Evolutionary conservation across 2,329 filamentous ascomycete genomes (phyloP).

Genomic region (Aspergillus ruber): DNA sequence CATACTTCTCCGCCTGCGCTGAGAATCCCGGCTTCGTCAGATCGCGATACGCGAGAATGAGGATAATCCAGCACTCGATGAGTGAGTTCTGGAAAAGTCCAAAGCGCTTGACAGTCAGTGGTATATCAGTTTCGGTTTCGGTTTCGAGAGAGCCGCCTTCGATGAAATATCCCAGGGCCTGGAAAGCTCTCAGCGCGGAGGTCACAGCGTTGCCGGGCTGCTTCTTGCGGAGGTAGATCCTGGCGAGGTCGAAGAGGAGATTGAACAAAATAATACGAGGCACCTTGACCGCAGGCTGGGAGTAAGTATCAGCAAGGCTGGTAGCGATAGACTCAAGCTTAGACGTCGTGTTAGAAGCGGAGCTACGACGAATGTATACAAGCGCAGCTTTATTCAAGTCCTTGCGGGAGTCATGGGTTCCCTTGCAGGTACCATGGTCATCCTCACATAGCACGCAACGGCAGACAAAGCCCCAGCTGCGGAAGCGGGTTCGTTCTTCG

Average conservation of each 20-base stretch:
- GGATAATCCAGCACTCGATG: constrained; percentile 23
- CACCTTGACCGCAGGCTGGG: constrained; percentile 14
- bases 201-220: constrained; percentile 11
- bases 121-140: background rate
- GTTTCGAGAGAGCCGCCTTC: constrained; percentile 12
- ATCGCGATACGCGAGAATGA: constrained; percentile 17
- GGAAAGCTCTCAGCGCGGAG: constrained; percentile 15
- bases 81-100: constrained; percentile 20
- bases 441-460: constrained; percentile 19
- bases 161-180: constrained; percentile 21
- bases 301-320: constrained; percentile 17
- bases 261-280: constrained; percentile 17
- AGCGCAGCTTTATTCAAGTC: no score
- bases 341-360: background rate
- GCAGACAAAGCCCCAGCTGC: constrained; percentile 21
- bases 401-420: no score
- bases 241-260: constrained; percentile 11
- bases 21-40: constrained; percentile 11
- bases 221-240: constrained; percentile 2
- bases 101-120: constrained; percentile 20
- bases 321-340: constrained; percentile 11
- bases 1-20: constrained; percentile 22
- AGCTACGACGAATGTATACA: no score
- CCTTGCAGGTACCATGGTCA: no score
- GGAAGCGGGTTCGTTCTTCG: background rate